Evolutionary conservation across 371 early-diverging fungal genomes (phyloP).

Genomic region (Haplosporangium sp.): DNA sequence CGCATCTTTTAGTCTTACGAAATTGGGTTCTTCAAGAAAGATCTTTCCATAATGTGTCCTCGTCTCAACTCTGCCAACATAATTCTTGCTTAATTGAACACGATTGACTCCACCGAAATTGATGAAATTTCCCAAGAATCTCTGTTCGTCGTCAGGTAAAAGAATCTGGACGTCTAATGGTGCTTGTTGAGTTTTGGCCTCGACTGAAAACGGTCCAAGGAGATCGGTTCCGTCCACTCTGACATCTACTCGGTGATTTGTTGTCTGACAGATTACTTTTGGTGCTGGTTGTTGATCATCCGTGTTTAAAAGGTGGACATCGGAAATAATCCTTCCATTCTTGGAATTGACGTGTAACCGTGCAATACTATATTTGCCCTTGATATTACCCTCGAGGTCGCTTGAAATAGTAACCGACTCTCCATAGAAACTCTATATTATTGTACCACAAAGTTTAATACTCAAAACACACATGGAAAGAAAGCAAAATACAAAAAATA

Average conservation of each 20-base stretch:
- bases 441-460: too few relatives aligned
- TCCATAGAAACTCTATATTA: slow-evolving; percentile 37
- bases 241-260: slow-evolving; percentile 19
- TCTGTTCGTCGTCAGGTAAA: slow-evolving; percentile 27
- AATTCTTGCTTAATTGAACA: slow-evolving; percentile 39
- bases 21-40: slow-evolving; percentile 40
- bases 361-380: slow-evolving; percentile 42
- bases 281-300: slow-evolving; percentile 35
- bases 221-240: slow-evolving; percentile 44
- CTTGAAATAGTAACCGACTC: slow-evolving; percentile 31
- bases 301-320: slow-evolving; percentile 45
- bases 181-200: slow-evolving; percentile 49
- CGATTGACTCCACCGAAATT: slow-evolving; percentile 48
- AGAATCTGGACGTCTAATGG: slow-evolving; percentile 46
- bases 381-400: slow-evolving; percentile 18
- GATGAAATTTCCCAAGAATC: slow-evolving; percentile 49
- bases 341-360: slow-evolving; percentile 25
- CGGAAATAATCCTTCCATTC: slow-evolving; percentile 26
- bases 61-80: slow-evolving; percentile 42
- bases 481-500: background rate
- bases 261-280: slow-evolving; percentile 44
- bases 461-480: too few relatives aligned
- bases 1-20: slow-evolving; percentile 41
- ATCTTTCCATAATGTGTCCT: slow-evolving; percentile 54
- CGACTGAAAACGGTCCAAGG: slow-evolving; percentile 43